Evolutionary conservation across 495 filamentous ascomycete genomes (phyloP), one percentile per base, ranked within the genome.

Genomic region (Trichocladium antarcticum): DNA sequence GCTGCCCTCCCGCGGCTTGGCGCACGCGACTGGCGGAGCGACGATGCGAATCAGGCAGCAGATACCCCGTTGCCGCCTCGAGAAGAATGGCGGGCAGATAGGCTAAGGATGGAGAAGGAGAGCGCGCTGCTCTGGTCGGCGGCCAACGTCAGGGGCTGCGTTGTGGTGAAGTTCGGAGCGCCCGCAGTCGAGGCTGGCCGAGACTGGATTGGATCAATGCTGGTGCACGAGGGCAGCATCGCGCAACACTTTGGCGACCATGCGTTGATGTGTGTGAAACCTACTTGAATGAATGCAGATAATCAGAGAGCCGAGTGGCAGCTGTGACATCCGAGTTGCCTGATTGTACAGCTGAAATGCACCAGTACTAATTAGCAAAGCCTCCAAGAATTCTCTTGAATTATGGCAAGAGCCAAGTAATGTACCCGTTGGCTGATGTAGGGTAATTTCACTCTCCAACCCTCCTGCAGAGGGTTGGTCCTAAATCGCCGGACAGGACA

Each of bases 91-190:
- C 63, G 73, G 42, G 44, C 45, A 35, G 50, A 39, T 14, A 66
- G 77, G 38, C 61, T 76, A 6, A 45, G 59, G 47, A 65, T 74
- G 59, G 84, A 83, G 64, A 71, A 68, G 51, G 62, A 66, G 17
- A 71, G 78, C 45, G 73, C 74, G 42, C 60, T 90, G 6, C 72
- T 93, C 0, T 98, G 89, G 87, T 95, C 88, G 17, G 89, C 86
- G 14, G 84, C 89, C 19, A 75, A 74, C 29, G 79, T 94, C 22
- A 75, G 89, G 7, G 87, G 87, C 1, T 94, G 87, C 55, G 81
- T 89, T 8, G 72, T 96, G 17, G 82, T 96, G 20, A 98, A 96
- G 68, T 92, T 96, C 60, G 74, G 75, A 10, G 66, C 75, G 8
- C 63, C 67, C 19, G 70, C 62, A 8, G 71, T 77, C 14, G 74